These are phyloP conservation scores for Vigna angularis DNA, from an alignment of 306 rosid genomes.

Conservation along the genomic window DNA sequence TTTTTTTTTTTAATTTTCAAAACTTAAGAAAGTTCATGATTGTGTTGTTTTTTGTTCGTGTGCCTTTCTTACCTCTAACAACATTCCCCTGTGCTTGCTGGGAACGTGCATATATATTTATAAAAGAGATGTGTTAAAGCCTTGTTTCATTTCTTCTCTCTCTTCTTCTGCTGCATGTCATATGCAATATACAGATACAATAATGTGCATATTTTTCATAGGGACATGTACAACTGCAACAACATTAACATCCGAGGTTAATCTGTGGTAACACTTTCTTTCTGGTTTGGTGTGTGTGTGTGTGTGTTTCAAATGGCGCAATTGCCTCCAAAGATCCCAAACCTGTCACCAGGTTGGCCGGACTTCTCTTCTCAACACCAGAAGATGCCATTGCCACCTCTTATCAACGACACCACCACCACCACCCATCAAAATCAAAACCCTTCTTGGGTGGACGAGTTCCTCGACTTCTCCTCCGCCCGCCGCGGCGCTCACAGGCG, in stretches of 20 bases:
- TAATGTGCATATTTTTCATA: slow-evolving; percentile 1
- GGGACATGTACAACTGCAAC: not conserved
- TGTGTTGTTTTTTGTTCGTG: slow-evolving; percentile 22
- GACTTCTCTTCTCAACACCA: slow-evolving; percentile 52
- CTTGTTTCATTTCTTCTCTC: slow-evolving; percentile 28
- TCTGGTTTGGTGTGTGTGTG: slow-evolving; percentile 2
- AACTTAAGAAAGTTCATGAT: not conserved
- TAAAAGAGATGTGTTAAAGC: slow-evolving; percentile 40
- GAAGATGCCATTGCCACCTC: slow-evolving; percentile 38
- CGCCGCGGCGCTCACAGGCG: slow-evolving; percentile 87
- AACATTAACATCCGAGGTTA: slow-evolving; percentile 24
- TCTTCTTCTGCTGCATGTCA: not conserved
- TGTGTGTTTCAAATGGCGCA: slow-evolving; percentile 71
- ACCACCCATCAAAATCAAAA: slow-evolving; percentile 47
- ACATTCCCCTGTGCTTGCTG: slow-evolving; percentile 39
- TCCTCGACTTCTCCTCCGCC: slow-evolving; percentile 85
- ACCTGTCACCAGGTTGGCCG: slow-evolving; percentile 73
- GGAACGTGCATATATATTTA: slow-evolving; percentile 26
- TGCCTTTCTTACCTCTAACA: slow-evolving; percentile 41
- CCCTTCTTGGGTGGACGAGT: slow-evolving; percentile 96
- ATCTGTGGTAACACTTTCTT: not conserved
- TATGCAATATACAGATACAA: slow-evolving; percentile 21
- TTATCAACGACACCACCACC: slow-evolving; percentile 5
- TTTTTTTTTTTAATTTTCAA: not conserved
- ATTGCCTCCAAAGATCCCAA: slow-evolving; percentile 93